Base-by-base conservation (phyloP, 2,329 filamentous ascomycete genomes). In the Dryadomyces quercivorus region DNA sequence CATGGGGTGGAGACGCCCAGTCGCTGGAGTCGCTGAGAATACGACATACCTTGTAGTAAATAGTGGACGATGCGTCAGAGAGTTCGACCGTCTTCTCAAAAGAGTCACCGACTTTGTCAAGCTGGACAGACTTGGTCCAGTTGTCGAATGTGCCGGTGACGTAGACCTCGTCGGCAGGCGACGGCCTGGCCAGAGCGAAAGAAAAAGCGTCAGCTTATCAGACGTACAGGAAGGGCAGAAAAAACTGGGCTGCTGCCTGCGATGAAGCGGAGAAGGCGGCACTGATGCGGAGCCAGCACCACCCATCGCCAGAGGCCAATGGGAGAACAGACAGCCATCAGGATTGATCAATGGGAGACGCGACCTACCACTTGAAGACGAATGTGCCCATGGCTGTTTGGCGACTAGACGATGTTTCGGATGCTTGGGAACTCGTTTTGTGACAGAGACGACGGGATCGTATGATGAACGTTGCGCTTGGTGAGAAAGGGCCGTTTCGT, bases 91-190 rank as follows among this genome's bases (percentile, higher is more conserved):
- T 81, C 76, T 95, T 95, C 70, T 86, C 77, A 70, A 94, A 95
- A 63, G 77, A 63, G 59, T 82, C 75, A 66, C 79, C 86, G 44
- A 82, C 77, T 72, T 88, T 89, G 50, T 90, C 83, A 56, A 98
- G 79, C 74, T 86, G 81, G 68, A 92, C 81, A 55, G 82, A 89
- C 76, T 93, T 92, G 61, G 80, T 78, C 93, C 93, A 98, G 73
- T 88, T 80, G 72, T 97, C 92, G 67, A 97, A 97, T 59, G 88
- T 92, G 67, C 93, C 50, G 21, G 50, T 97, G 63, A 97, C 93
- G 70, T 86, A 92, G 69, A 97, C 92, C 67, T 94, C 86, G 62
- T 84, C 78, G 67, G 87, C 91, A 63, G 82, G 75, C 69, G 93
- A 84, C 66, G 85, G 82, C 92, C 92, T 96, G 71, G 13, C 21